Evolutionary conservation across 768 basidiomycete species (phyloP).

Genomic region (Pleurotus platypus): DNA sequence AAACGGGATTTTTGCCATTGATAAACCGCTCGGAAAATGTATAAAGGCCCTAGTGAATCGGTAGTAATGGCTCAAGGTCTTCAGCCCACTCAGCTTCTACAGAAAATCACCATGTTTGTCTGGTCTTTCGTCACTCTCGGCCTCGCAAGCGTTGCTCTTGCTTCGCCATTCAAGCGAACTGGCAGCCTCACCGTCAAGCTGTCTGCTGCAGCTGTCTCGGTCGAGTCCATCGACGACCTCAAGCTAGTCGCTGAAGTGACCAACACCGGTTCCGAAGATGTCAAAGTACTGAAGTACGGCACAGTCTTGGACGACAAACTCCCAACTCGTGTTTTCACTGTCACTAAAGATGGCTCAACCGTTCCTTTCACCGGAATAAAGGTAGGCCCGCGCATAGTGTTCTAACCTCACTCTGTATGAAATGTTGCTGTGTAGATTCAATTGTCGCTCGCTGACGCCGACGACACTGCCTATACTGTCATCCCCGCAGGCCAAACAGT

Average conservation of each 20-base stretch:
- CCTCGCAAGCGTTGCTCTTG: conserved; percentile 24
- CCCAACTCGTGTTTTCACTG: conserved; percentile 24
- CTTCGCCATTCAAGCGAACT: conserved; percentile 27
- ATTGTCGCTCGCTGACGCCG: conserved; percentile 30
- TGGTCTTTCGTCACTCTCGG: conserved; percentile 22
- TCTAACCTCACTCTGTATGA: no score
- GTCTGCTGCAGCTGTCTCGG: conserved; percentile 20
- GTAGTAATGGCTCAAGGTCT: neutral
- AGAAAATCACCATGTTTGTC: conserved; percentile 21
- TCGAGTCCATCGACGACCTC: conserved; percentile 35
- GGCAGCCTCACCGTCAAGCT: conserved; percentile 28
- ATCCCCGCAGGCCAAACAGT: conserved; percentile 38
- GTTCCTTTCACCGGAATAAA: conserved; percentile 42
- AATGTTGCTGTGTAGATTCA: conserved; percentile 21
- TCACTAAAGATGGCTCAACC: conserved; percentile 33
- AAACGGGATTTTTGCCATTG: neutral
- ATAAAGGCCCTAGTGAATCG: neutral
- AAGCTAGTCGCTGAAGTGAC: conserved; percentile 37
- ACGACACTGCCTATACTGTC: conserved; percentile 34
- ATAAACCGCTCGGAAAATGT: neutral
- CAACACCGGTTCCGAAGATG: conserved; percentile 31
- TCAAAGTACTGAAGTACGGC: conserved; percentile 40
- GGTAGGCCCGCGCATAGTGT: conserved; percentile 16
- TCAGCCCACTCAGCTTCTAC: neutral
- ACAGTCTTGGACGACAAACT: conserved; percentile 48